phyloP scores from a whole-genome alignment of 1,139 yeast genomes.

The Eremothecium coryli region DNA sequence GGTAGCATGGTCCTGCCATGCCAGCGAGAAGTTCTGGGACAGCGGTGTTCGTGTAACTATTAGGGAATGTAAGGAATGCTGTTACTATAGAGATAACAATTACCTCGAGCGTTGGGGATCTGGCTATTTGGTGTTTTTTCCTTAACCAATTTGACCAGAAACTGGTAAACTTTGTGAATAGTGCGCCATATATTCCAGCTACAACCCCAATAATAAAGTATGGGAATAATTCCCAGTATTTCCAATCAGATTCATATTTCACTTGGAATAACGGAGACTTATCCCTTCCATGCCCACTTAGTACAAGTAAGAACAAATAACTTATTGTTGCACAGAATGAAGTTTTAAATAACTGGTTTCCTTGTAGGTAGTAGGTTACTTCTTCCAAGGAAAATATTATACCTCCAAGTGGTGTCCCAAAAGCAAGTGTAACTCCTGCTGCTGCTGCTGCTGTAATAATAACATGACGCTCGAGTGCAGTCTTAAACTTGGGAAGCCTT shows the following conservation, averaged over 20 bases:
- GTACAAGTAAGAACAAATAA: slow-evolving; percentile 45
- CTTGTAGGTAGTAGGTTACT: slow-evolving; percentile 50
- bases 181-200: slow-evolving; percentile 54
- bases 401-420: slow-evolving; percentile 64
- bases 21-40: slow-evolving; percentile 46
- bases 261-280: slow-evolving; percentile 53
- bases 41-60: slow-evolving; percentile 46
- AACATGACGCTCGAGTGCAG: slow-evolving; percentile 49
- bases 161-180: slow-evolving; percentile 40
- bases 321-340: slow-evolving; percentile 55
- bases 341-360: slow-evolving; percentile 49
- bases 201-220: slow-evolving; percentile 45
- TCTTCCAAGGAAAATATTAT: slow-evolving; percentile 59
- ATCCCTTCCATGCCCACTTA: slow-evolving; percentile 58
- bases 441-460: slow-evolving; percentile 56
- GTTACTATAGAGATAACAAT: slow-evolving; percentile 40
- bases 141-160: slow-evolving; percentile 45
- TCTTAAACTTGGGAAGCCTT: slow-evolving; percentile 42
- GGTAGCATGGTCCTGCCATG: slow-evolving; percentile 44
- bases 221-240: slow-evolving; percentile 38
- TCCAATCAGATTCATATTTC: slow-evolving; percentile 49
- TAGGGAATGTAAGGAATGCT: slow-evolving; percentile 43
- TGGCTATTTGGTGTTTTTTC: slow-evolving; percentile 30
- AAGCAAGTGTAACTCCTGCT: slow-evolving; percentile 64
- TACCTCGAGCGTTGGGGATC: slow-evolving; percentile 43